Evolutionary conservation across 768 basidiomycete species (phyloP).

Genomic region (Trichaptum fuscoviolaceum): DNA sequence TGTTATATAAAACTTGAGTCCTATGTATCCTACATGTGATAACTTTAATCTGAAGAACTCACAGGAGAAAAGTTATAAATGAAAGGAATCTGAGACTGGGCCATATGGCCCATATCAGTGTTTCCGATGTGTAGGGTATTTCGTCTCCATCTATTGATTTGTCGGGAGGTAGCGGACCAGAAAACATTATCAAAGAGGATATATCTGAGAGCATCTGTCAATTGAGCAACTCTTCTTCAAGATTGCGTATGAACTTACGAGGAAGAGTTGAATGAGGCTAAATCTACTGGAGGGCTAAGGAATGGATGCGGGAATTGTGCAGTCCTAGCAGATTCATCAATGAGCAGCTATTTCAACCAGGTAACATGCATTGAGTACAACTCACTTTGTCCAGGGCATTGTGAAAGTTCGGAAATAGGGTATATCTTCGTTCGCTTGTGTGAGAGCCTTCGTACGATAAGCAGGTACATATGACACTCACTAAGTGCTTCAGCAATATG

Average conservation of each 20-base stretch:
- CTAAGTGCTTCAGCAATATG: slow-evolving; percentile 67
- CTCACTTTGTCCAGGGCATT: slow-evolving; percentile 56
- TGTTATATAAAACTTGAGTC: slow-evolving; percentile 14
- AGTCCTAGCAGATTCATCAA: slow-evolving; percentile 31
- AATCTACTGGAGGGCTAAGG: slow-evolving; percentile 55
- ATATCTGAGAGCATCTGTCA: slow-evolving; percentile 31
- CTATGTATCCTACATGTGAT: too few species aligned
- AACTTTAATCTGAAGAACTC: slow-evolving; percentile 8
- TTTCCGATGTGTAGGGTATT: slow-evolving; percentile 40
- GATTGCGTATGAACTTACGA: slow-evolving; percentile 33
- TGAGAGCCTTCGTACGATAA: not conserved
- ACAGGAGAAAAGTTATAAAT: slow-evolving; percentile 66
- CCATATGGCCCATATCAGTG: slow-evolving; percentile 57
- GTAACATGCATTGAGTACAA: slow-evolving; percentile 5
- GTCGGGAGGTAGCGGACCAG: slow-evolving; percentile 60
- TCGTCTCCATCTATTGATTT: slow-evolving; percentile 63
- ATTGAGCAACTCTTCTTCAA: not conserved
- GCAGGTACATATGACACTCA: slow-evolving; percentile 22
- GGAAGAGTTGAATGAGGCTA: slow-evolving; percentile 55
- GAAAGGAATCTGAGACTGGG: slow-evolving; percentile 55
- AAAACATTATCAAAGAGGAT: slow-evolving; percentile 53
- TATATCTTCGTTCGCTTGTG: slow-evolving; percentile 32
- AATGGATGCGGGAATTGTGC: slow-evolving; percentile 62
- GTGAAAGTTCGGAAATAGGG: slow-evolving; percentile 65
- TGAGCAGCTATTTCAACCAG: slow-evolving; percentile 6